These are phyloP conservation scores for Kalmusia sp. DNA, from an alignment of 2,329 filamentous ascomycete species.

Conservation along the genomic window DNA sequence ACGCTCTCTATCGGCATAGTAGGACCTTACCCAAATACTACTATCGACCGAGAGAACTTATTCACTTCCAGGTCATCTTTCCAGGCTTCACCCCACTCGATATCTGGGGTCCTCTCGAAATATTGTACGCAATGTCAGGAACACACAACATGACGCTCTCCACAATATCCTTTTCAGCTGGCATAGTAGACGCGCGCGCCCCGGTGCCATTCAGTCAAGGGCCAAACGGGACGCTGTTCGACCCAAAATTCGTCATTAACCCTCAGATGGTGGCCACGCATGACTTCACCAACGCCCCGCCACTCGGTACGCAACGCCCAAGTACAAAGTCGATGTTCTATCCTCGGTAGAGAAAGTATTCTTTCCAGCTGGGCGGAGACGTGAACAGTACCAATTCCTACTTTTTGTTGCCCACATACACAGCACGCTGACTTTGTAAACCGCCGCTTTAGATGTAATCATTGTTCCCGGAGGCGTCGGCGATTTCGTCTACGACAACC, in stretches of 20 bases:
- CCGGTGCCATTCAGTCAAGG: not conserved
- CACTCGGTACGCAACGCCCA: too few species aligned
- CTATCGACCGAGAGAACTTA: not conserved
- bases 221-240: not conserved
- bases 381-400: too few species aligned
- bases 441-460: too few species aligned
- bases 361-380: too few species aligned
- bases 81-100: conserved; percentile 31
- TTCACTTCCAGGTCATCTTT: conserved; percentile 23
- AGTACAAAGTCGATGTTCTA: too few species aligned
- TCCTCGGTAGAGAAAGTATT: too few species aligned
- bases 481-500: conserved; percentile 27
- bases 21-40: not conserved
- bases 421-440: too few species aligned
- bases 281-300: conserved; percentile 58
- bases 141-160: conserved; percentile 13
- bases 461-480: conserved; percentile 68
- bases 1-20: not conserved
- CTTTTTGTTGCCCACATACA: too few species aligned
- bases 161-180: conserved; percentile 8
- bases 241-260: conserved; percentile 21
- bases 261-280: conserved; percentile 53
- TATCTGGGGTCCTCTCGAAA: conserved; percentile 50
- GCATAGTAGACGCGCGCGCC: conserved; percentile 5
- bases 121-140: conserved; percentile 34